These are phyloP conservation scores for Epichloe brachyelytri DNA, from an alignment of 2,329 filamentous ascomycete genomes.

Conservation along the genomic window DNA sequence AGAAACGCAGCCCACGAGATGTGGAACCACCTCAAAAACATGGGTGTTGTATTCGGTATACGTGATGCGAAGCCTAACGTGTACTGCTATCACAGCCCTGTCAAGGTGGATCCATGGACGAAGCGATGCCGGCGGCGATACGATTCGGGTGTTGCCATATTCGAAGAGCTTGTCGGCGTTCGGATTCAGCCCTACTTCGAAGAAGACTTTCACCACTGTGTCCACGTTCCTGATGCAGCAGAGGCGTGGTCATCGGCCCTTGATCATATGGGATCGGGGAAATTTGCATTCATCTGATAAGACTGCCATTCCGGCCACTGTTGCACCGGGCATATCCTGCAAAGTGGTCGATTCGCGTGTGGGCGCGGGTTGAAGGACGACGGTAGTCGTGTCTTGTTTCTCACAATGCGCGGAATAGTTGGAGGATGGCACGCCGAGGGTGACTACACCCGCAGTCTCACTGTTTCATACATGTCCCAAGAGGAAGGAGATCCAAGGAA, in stretches of 20 bases:
- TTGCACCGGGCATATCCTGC: background rate
- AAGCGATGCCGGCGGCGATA: constrained; percentile 30
- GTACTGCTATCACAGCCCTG: constrained; percentile 30
- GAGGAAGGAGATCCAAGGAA: background rate
- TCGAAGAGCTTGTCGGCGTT: constrained; percentile 26
- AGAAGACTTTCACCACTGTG: constrained; percentile 28
- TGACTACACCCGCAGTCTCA: too few species aligned
- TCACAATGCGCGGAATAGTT: background rate
- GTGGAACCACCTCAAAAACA: constrained; percentile 23
- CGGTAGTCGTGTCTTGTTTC: background rate
- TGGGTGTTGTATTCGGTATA: constrained; percentile 23
- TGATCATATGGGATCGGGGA: constrained; percentile 14
- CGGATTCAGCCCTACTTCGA: constrained; percentile 29
- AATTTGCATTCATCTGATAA: constrained; percentile 22
- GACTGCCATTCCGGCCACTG: constrained; percentile 2
- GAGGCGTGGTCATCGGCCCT: constrained; percentile 26
- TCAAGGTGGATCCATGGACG: constrained; percentile 31
- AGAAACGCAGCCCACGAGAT: constrained; percentile 25
- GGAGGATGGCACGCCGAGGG: too few species aligned
- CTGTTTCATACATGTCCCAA: too few species aligned
- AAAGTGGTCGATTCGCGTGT: background rate
- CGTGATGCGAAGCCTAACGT: constrained; percentile 24
- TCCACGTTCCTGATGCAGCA: constrained; percentile 24
- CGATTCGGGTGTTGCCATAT: constrained; percentile 22
- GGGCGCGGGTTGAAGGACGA: background rate